These are phyloP conservation scores for Coleophoma crateriformis DNA, from an alignment of 2,329 filamentous ascomycete genomes.

Conservation along the genomic window DNA sequence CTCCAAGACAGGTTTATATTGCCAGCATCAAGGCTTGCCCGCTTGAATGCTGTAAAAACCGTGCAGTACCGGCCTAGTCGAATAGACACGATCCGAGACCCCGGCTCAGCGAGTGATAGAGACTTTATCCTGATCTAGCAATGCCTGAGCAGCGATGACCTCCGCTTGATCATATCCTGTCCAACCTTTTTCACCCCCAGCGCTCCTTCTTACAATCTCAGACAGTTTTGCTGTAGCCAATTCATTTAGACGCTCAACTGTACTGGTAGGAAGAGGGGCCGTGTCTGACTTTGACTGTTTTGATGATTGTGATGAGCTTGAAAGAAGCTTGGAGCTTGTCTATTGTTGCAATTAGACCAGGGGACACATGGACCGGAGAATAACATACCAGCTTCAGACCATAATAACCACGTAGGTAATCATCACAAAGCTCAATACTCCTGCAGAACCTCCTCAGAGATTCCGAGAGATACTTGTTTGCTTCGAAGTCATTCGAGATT, in stretches of 20 bases:
- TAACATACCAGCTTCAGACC: constrained; percentile 71
- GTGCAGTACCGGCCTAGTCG: too few relatives aligned
- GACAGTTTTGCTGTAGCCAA: constrained; percentile 68
- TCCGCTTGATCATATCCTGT: constrained; percentile 68
- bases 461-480: constrained; percentile 55
- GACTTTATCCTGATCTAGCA: constrained; percentile 19
- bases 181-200: constrained; percentile 59
- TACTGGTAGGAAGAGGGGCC: constrained; percentile 48
- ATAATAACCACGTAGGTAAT: constrained; percentile 89
- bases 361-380: background rate
- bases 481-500: constrained; percentile 32
- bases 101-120: constrained; percentile 22
- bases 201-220: constrained; percentile 66
- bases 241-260: constrained; percentile 64
- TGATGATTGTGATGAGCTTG: constrained; percentile 33
- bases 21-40: too few relatives aligned
- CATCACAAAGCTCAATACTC: constrained; percentile 88
- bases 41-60: too few relatives aligned
- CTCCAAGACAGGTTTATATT: too few relatives aligned
- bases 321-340: constrained; percentile 35
- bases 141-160: constrained; percentile 62
- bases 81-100: too few relatives aligned
- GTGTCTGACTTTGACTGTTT: constrained; percentile 40
- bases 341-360: constrained; percentile 14
- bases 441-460: constrained; percentile 81